Base-by-base conservation (phyloP, 106 monocot genomes). In the Narthecium ossifragum region DNA sequence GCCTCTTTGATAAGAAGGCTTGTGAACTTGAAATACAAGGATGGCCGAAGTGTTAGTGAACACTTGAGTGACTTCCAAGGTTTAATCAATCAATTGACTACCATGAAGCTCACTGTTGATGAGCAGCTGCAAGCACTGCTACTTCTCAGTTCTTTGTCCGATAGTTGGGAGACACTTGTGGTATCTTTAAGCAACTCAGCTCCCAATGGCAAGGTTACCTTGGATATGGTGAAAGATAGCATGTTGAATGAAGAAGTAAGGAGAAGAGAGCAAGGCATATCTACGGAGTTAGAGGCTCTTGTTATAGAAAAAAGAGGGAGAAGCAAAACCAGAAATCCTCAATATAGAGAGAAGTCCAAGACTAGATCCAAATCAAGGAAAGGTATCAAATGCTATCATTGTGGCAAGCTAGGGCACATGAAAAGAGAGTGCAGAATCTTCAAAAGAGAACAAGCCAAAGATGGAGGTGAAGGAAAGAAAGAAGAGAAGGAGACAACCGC, bases 121-220 rank as follows among this genome's bases (percentile, higher is more conserved):
- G 32, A 57, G 13, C 2, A 57, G 57, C 6, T 57, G 8, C 57
- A 57, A 57, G 57, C 14, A n/a, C 1, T 57, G 6, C 2, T 57
- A 22, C 33, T 57, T 9, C 9, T 32, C 11, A 57, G 57, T 34
- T 57, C 6, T 1, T 34, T 57, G 34, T 17, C 33, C 2, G 32
- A 57, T n/a, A 53, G 27, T 53, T 53, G 26, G 27, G 27, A 53
- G 30, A 53, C 53, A 13, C 53, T 53, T 12, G 53, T 34, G 2
- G 20, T 57, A 11, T 57, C 32, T 17, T 18, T 57, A 2, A 57
- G 34, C 18, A 57, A 57, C 21, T 57, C 32, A 15, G 18, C 57
- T 4, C 32, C 57, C 15, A 34, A 57, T 57, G 57, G 32, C 5
- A 22, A 18, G 18, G 1, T 57, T 1, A 57, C 32, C 8, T n/a